phyloP scores from a whole-genome alignment of 495 filamentous ascomycete genomes.

The Schizothecium vesticola region DNA sequence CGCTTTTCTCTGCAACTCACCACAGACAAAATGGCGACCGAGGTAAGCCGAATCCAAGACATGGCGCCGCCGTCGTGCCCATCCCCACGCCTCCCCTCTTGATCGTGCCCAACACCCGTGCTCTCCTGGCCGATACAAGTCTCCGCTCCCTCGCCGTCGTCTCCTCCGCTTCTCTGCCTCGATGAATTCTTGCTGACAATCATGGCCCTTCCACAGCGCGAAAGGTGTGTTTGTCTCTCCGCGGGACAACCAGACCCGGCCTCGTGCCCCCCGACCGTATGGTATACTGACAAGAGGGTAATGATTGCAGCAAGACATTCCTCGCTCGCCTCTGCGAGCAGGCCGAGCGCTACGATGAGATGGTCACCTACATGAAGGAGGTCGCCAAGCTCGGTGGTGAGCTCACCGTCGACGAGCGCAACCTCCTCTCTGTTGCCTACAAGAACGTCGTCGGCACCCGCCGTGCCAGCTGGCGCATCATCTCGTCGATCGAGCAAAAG shows the following conservation, averaged over 20 bases:
- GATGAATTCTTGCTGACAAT: conserved; percentile 37
- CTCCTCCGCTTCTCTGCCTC: background rate
- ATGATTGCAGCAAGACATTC: conserved; percentile 88
- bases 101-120: conserved; percentile 16
- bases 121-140: conserved; percentile 25
- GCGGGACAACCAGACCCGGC: conserved; percentile 1
- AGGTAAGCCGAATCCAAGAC: conserved; percentile 47
- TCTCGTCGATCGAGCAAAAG: conserved; percentile 99
- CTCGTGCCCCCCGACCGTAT: conserved; percentile 4
- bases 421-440: conserved; percentile 97
- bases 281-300: conserved; percentile 23
- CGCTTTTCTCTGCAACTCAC: conserved; percentile 19
- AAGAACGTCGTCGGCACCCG: conserved; percentile 99
- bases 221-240: conserved; percentile 57
- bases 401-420: conserved; percentile 97
- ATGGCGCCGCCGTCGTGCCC: conserved; percentile 9
- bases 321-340: conserved; percentile 99
- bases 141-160: background rate
- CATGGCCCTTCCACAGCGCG: conserved; percentile 54
- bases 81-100: conserved; percentile 27
- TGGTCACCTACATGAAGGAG: conserved; percentile 99
- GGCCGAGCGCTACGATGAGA: conserved; percentile 99
- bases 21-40: conserved; percentile 55
- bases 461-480: conserved; percentile 98
- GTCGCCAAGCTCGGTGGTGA: conserved; percentile 98